These are phyloP conservation scores for Paecilomyces dactylethromorphus DNA, from an alignment of 2,329 filamentous ascomycete species.

Conservation along the genomic window DNA sequence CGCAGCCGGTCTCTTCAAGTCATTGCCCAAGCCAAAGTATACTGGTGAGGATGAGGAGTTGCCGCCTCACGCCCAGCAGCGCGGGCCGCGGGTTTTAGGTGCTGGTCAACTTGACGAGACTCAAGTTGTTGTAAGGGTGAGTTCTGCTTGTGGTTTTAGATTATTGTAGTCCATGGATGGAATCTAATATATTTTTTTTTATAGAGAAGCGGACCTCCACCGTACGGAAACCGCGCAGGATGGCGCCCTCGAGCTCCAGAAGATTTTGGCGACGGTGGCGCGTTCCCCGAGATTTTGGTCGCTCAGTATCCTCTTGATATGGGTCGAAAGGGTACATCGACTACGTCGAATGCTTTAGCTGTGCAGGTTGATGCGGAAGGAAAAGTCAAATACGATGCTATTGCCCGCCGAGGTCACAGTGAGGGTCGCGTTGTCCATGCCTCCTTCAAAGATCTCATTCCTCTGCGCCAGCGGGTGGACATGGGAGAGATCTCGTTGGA, in stretches of 20 bases:
- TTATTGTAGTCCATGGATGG: constrained; percentile 10
- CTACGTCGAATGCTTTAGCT: constrained; percentile 78
- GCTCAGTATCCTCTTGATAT: constrained; percentile 96
- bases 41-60: constrained; percentile 82
- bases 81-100: constrained; percentile 75
- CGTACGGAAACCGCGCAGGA: constrained; percentile 78
- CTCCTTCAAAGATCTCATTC: constrained; percentile 95
- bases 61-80: constrained; percentile 62
- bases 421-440: constrained; percentile 83
- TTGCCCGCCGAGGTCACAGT: constrained; percentile 80
- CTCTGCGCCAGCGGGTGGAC: constrained; percentile 84
- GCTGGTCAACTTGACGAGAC: constrained; percentile 74
- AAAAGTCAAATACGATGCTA: constrained; percentile 93
- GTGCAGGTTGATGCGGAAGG: constrained; percentile 86
- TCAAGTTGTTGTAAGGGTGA: constrained; percentile 72
- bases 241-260: constrained; percentile 86
- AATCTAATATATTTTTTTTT: constrained; percentile 7
- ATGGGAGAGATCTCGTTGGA: constrained; percentile 85
- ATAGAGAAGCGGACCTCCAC: constrained; percentile 72
- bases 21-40: constrained; percentile 85
- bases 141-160: constrained; percentile 10
- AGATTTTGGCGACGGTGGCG: constrained; percentile 93
- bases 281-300: constrained; percentile 87
- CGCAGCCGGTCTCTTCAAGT: constrained; percentile 65
- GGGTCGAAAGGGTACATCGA: constrained; percentile 67